Evolutionary conservation across 805 yeast species (phyloP), one percentile per base, ranked within the genome.

Genomic region (Candida nanaspora): DNA sequence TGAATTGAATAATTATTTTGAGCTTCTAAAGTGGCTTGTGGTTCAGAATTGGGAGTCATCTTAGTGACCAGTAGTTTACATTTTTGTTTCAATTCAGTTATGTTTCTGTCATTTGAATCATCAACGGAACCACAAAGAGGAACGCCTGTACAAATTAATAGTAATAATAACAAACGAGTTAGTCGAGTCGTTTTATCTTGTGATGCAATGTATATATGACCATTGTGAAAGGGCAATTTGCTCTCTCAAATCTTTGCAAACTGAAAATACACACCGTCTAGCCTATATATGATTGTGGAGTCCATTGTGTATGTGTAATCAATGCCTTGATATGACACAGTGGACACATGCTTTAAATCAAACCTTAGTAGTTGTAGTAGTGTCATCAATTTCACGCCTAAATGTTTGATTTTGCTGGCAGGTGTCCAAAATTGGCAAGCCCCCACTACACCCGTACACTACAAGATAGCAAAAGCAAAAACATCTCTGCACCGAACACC

Each of bases 101-200:
- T 66, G 4, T 68, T 66, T 1, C 80, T 69, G 39, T 71, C 74
- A 30, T 73, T 70, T 46, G 84, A 88, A 47, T 82, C 86, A 57
- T 91, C 98, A 11, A 86, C 89, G 2, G 96, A 84, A 6, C 95
- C 95, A 44, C 94, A 79, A 41, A 91, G 70, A 23, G 98, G 98
- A 38, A 93, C 78, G 20, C 93, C 88, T 79, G 45, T 2, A 19
- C 15, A 16, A 16, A 10, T 14, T 4, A 16, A 21, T 20, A 13
- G 31, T 15, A 25, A n/a, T 21, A 18, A 20, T 8, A 26, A 14
- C 10, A 36, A n/a, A 16, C 8, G 16, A 16, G 10, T 19, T 18
- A 15, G n/a, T n/a, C n/a, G n/a, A n/a, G n/a, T n/a, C n/a, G n/a
- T n/a, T n/a, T n/a, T n/a, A n/a, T n/a, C n/a, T n/a, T n/a, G n/a